Evolutionary conservation across 2,329 filamentous ascomycete species (phyloP).

Genomic region (Exophiala dermatitidis): DNA sequence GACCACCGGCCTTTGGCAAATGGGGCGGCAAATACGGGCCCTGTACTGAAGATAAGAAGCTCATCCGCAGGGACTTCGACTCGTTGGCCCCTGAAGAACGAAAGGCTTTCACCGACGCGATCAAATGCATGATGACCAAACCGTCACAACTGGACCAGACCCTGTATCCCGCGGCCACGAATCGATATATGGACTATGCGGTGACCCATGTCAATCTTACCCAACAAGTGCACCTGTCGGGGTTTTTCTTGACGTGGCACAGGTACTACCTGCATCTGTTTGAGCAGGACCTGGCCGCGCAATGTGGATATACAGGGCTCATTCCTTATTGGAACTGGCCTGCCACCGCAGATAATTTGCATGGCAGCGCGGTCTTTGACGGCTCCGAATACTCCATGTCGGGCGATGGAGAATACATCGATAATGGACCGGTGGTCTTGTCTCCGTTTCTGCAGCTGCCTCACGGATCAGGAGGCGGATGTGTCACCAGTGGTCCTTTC

Average conservation of each 20-base stretch:
- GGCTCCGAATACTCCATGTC: conserved; percentile 35
- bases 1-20: background rate
- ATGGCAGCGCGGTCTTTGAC: conserved; percentile 32
- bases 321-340: conserved; percentile 41
- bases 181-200: conserved; percentile 37
- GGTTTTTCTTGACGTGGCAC: conserved; percentile 41
- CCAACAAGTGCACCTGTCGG: conserved; percentile 32
- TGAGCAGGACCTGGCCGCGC: conserved; percentile 38
- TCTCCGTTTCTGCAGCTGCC: conserved; percentile 21
- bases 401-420: conserved; percentile 28
- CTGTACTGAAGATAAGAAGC: conserved; percentile 22
- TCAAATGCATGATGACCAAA: conserved; percentile 34
- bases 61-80: conserved; percentile 26
- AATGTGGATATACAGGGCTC: conserved; percentile 41
- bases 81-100: conserved; percentile 25
- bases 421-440: conserved; percentile 18
- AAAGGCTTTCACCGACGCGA: conserved; percentile 34
- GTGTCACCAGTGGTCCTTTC: conserved; percentile 28
- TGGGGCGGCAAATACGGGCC: conserved; percentile 12
- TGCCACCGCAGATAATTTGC: conserved; percentile 30
- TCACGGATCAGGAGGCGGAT: conserved; percentile 28
- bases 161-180: conserved; percentile 32
- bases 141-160: conserved; percentile 31
- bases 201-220: conserved; percentile 35
- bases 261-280: conserved; percentile 39